Base-by-base conservation (phyloP, 441 rosid species). In the Adansonia gregorii region DNA sequence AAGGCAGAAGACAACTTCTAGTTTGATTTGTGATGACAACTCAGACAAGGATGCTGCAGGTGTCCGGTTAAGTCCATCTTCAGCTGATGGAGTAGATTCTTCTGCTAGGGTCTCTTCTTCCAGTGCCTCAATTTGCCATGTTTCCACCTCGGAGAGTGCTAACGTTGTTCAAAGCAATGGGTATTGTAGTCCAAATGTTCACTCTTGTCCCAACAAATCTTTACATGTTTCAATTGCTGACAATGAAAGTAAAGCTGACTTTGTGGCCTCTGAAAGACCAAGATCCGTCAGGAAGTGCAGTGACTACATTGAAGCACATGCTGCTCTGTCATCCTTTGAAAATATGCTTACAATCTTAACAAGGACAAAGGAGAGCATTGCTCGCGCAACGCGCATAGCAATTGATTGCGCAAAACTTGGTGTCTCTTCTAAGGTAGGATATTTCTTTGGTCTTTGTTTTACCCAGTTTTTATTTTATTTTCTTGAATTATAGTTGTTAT, bases 361-460 rank as follows among this genome's bases (percentile, higher is more conserved):
- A 60, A 86, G 99, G 86, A 93, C 97, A 73, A 96, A 97, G 79
- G 99, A 97, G 87, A 92, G 95, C 80, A 97, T 94, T 79, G 91
- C 94, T 78, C 95, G 94, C 80, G 98, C 98, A 74, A 97, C 98
- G 65, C 98, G 95, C 75, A 81, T 90, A 60, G 98, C 98, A 64
- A 88, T 96, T 78, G 97, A 93, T 79, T 93, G 98, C 79, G 94
- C 93, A 79, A 96, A 91, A 78, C 77, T 87, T 82, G 94, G 97
- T 75, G 85, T 82, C 46, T 87, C 94, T 79, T 72, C 90, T 31
- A 97, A 93, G 99, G 99, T 95, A 82, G 20, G 22, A 8, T 70
- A 6, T 49, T 3, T 69, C 11, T 24, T 12, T 49, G 20, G 19
- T 54, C 14, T 43, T 27, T 8, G n/a, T 35, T 35, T 35, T 4